Evolutionary conservation across 2,329 filamentous ascomycete species (phyloP), one percentile per base, ranked within the genome.

Genomic region (Aureobasidium musti): DNA sequence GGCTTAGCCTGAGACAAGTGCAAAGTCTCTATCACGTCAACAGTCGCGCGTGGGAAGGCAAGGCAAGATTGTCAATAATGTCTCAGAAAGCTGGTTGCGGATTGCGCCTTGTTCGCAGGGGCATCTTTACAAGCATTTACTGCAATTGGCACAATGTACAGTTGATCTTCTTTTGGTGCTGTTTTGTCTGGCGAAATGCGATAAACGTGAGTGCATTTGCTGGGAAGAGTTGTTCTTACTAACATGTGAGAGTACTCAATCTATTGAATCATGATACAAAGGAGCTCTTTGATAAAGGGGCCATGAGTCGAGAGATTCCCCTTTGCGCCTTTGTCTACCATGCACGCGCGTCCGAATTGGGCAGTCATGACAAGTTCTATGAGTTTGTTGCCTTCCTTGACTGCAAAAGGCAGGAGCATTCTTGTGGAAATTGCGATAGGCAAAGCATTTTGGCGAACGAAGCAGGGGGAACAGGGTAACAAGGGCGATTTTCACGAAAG

Each of bases 341-440:
- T 37, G 56, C 56, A 49, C n/a, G 41, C 30, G 57, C n/a, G 26
- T 61, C 57, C 30, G 17, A 7, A 61, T 47, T n/a, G 45, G 57
- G 57, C 49, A 33, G 37, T 11, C 35, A 39, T 43, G 26, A 13
- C 11, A 33, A 30, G n/a, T 47, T 19, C 19, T 19, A 13, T 7
- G 26, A 28, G 41, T 47, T 41, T 21, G 28, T n/a, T 4, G 2
- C 8, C 45, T 59, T 21, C 5, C 10, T 11, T 23, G 14, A 5
- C 23, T 60, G 39, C 17, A 23, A 43, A 23, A 19, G 41, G 21
- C 28, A 30, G 39, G 26, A 45, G 26, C 17, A 19, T 6, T 19
- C 10, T 35, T 61, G 57, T 61, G 57, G 57, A 61, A 21, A 61
- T 61, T 61, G 57, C 19, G 57, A 61, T 61, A 5, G 30, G 30